These are phyloP conservation scores for Epichloe bromicola DNA, from an alignment of 2,329 filamentous ascomycete genomes.

Conservation along the genomic window DNA sequence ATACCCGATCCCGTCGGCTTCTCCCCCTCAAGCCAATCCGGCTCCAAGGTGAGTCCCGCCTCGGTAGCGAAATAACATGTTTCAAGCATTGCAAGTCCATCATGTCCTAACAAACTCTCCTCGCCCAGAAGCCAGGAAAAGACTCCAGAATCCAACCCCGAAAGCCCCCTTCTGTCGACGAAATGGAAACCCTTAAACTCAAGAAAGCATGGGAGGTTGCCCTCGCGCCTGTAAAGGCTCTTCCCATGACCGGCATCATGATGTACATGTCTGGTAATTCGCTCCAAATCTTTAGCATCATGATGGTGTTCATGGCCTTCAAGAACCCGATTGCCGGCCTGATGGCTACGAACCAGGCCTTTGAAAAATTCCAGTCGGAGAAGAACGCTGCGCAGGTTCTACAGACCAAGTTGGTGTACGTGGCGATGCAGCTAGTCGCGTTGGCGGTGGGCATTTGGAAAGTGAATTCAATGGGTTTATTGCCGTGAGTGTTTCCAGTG, in stretches of 20 bases:
- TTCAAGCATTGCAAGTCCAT: background rate
- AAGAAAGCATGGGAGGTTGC: constrained; percentile 99
- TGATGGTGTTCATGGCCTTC: constrained; percentile 99
- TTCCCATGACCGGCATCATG: constrained; percentile 98
- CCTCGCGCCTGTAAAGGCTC: constrained; percentile 78
- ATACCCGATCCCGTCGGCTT: constrained; percentile 84
- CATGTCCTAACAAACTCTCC: constrained; percentile 1
- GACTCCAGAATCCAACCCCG: constrained; percentile 38
- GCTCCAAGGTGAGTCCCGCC: constrained; percentile 40
- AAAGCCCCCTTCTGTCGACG: constrained; percentile 59
- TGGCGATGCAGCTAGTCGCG: constrained; percentile 74
- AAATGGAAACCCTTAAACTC: constrained; percentile 90
- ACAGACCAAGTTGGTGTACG: constrained; percentile 75
- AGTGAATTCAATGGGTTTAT: constrained; percentile 85
- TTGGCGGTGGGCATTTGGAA: constrained; percentile 88
- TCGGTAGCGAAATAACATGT: background rate
- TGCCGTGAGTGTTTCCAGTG: constrained; percentile 53
- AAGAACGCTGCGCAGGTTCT: constrained; percentile 61
- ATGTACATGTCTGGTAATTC: constrained; percentile 99
- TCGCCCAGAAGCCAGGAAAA: constrained; percentile 36
- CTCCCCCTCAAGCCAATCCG: constrained; percentile 41
- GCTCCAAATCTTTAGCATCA: constrained; percentile 97
- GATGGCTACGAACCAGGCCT: constrained; percentile 71
- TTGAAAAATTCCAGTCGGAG: constrained; percentile 79
- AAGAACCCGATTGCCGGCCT: constrained; percentile 87